phyloP scores from a whole-genome alignment of 2,329 filamentous ascomycete species.

The Metarhizium rileyi region DNA sequence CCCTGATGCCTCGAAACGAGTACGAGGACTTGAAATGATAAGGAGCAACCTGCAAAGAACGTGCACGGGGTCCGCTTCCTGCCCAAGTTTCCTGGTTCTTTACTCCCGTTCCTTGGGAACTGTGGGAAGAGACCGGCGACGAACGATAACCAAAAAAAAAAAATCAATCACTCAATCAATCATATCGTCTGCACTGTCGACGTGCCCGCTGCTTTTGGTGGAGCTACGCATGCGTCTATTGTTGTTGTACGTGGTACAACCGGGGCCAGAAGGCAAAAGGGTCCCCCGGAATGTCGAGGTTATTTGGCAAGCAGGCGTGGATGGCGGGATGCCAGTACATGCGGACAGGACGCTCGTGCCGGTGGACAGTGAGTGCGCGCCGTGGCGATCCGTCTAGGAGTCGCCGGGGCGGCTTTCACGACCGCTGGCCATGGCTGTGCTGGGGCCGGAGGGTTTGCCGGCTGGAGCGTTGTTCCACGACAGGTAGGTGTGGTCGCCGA shows the following conservation, averaged over 20 bases:
- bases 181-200: background rate
- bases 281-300: background rate
- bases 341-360: background rate
- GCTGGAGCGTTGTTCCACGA: slow-evolving; percentile 71
- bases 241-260: background rate
- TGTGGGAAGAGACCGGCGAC: too few relatives aligned
- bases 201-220: background rate
- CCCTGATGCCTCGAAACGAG: background rate
- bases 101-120: too few relatives aligned
- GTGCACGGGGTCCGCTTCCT: too few relatives aligned
- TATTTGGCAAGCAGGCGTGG: background rate
- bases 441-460: slow-evolving; percentile 30
- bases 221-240: background rate
- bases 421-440: slow-evolving; percentile 40
- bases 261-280: background rate
- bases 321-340: background rate
- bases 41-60: background rate
- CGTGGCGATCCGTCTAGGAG: slow-evolving; percentile 26
- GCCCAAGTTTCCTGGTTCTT: too few relatives aligned
- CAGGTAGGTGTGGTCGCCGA: slow-evolving; percentile 94
- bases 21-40: background rate
- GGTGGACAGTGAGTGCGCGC: slow-evolving; percentile 6
- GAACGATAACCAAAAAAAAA: background rate
- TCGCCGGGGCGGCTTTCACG: slow-evolving; percentile 42
- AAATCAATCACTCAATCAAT: background rate